Conservation (phyloP, 805 yeast species). For the Saturnispora halmiae region DNA sequence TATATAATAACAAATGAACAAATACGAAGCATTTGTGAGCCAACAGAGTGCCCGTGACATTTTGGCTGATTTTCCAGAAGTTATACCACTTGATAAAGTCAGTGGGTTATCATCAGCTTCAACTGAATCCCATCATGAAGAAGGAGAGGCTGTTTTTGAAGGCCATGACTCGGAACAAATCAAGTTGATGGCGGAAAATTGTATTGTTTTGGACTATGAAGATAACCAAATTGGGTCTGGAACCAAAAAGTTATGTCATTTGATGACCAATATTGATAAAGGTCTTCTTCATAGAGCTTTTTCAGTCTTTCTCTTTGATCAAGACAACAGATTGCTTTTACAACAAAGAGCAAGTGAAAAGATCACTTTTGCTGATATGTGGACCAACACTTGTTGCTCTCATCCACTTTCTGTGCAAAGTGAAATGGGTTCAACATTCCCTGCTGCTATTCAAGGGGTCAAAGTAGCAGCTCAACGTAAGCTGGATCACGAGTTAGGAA, state of each 20-base stretch:
- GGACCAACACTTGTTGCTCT: constrained; percentile 99
- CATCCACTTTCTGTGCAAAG: constrained; percentile 83
- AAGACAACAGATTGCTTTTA: constrained; percentile 62
- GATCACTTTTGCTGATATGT: constrained; percentile 91
- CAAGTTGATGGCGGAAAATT: constrained; percentile 89
- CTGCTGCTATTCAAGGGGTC: constrained; percentile 64
- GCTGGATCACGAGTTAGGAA: constrained; percentile 89
- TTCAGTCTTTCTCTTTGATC: constrained; percentile 86
- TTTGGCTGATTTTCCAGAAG: constrained; percentile 52
- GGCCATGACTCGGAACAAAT: constrained; percentile 96
- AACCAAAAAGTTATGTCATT: constrained; percentile 81
- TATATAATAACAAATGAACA: constrained; percentile 7
- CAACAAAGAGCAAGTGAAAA: constrained; percentile 97
- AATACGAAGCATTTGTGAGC: constrained; percentile 47
- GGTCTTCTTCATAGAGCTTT: constrained; percentile 94
- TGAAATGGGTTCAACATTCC: constrained; percentile 64
- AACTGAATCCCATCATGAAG: constrained; percentile 17
- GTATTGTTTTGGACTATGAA: constrained; percentile 84
- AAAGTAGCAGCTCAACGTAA: constrained; percentile 87
- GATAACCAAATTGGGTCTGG: constrained; percentile 90
- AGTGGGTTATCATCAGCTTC: constrained; percentile 47
- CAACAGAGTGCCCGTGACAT: constrained; percentile 41
- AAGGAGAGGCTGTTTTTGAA: constrained; percentile 43
- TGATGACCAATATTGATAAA: constrained; percentile 75
- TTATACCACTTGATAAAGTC: constrained; percentile 51